A percentile compares a stretch with the other conserved stretches of the same genome.
Evolutionary conservation across 2,329 filamentous ascomycete genomes (phyloP).

Genomic region (Fusarium setosum): DNA sequence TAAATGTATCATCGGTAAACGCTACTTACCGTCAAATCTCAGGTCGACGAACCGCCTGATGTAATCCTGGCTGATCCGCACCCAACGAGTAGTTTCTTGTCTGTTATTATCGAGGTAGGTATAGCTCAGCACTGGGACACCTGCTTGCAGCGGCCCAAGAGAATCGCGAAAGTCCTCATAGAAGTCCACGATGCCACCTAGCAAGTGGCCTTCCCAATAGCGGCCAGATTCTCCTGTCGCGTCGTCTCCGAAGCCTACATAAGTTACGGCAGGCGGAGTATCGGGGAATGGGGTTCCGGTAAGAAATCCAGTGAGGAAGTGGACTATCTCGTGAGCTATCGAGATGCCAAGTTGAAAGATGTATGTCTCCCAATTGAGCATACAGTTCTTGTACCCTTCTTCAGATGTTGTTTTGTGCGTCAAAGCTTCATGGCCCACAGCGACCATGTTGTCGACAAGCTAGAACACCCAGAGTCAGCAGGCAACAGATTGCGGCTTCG

Average conservation of each 20-base stretch:
- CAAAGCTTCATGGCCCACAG: not conserved
- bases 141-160: too few relatives aligned
- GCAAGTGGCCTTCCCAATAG: not conserved
- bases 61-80: not conserved
- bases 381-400: not conserved
- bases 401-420: not conserved
- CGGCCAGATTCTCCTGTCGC: not conserved
- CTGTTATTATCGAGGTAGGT: not conserved
- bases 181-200: slow-evolving; percentile 4
- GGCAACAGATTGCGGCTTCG: not conserved
- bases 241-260: not conserved
- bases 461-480: not conserved
- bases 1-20: not conserved
- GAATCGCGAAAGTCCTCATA: not conserved
- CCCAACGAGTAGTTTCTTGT: not conserved
- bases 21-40: not conserved
- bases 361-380: not conserved
- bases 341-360: slow-evolving; percentile 4
- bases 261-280: not conserved
- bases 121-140: not conserved
- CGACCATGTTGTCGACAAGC: slow-evolving; percentile 1
- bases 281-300: not conserved
- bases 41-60: not conserved
- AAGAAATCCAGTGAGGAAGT: slow-evolving; percentile 5
- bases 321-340: not conserved